phyloP scores from a whole-genome alignment of 805 yeast genomes.

The Candida coquimbonensis region DNA sequence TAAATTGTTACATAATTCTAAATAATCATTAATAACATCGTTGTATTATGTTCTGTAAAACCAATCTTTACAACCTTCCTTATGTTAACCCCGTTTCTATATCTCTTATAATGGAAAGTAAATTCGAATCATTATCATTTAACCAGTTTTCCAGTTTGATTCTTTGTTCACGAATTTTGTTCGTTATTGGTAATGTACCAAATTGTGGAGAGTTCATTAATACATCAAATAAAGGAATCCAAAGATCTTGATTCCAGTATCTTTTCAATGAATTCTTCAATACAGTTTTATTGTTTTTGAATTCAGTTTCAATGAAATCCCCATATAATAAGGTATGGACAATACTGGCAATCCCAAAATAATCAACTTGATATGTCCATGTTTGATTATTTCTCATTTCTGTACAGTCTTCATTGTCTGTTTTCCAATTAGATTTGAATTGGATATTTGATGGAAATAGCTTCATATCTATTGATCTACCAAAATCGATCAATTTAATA shows the following conservation, averaged over 20 bases:
- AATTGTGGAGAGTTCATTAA: slow-evolving; percentile 50
- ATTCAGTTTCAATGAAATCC: slow-evolving; percentile 41
- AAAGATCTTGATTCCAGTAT: slow-evolving; percentile 68
- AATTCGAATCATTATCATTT: slow-evolving; percentile 7
- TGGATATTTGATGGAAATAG: slow-evolving; percentile 43
- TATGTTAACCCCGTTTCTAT: slow-evolving; percentile 28
- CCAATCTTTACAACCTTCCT: neutral
- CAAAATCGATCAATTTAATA: slow-evolving; percentile 69
- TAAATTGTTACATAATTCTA: too few species aligned
- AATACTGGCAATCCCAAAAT: slow-evolving; percentile 72
- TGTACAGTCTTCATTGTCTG: slow-evolving; percentile 65
- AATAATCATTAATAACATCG: too few species aligned
- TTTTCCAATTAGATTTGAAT: slow-evolving; percentile 54
- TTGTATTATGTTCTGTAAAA: too few species aligned
- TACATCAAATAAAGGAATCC: slow-evolving; percentile 60
- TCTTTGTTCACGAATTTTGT: slow-evolving; percentile 29
- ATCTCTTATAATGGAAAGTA: slow-evolving; percentile 28
- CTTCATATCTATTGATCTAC: slow-evolving; percentile 67
- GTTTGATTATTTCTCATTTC: slow-evolving; percentile 53
- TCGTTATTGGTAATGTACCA: slow-evolving; percentile 35
- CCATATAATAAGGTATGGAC: slow-evolving; percentile 74
- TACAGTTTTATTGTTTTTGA: slow-evolving; percentile 25
- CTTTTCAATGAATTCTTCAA: slow-evolving; percentile 48
- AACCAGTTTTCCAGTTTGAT: slow-evolving; percentile 37
- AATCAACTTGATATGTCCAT: slow-evolving; percentile 80